These are phyloP conservation scores for Xylaria sp. DNA, from an alignment of 2,329 filamentous ascomycete species.

Conservation along the genomic window DNA sequence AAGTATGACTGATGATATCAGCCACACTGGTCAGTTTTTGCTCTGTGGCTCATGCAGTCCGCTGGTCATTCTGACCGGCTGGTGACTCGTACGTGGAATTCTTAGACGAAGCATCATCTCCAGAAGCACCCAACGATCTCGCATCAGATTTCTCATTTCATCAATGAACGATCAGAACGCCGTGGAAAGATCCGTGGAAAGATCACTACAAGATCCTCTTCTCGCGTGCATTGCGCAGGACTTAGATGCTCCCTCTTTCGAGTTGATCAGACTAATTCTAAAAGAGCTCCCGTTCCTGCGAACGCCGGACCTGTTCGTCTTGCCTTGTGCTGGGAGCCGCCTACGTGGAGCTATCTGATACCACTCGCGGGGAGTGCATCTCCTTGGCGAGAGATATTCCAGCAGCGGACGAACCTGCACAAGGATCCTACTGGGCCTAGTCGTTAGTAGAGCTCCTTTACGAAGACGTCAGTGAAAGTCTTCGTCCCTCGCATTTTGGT, in stretches of 20 bases:
- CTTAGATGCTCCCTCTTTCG: slow-evolving; percentile 19
- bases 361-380: slow-evolving; percentile 3
- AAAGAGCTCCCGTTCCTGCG: slow-evolving; percentile 13
- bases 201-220: neutral
- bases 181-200: too few species aligned
- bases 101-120: neutral
- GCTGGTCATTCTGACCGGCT: neutral
- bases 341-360: slow-evolving; percentile 8
- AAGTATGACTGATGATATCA: neutral
- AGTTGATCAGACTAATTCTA: slow-evolving; percentile 22
- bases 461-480: slow-evolving; percentile 34
- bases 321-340: neutral
- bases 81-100: neutral
- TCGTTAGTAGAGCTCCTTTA: slow-evolving; percentile 31
- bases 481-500: slow-evolving; percentile 33
- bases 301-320: neutral
- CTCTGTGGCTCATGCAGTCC: neutral
- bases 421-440: slow-evolving; percentile 30
- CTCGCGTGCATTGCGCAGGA: slow-evolving; percentile 17
- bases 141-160: neutral
- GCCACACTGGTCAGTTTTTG: neutral
- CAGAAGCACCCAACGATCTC: neutral
- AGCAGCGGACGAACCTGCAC: neutral
- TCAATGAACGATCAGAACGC: neutral
- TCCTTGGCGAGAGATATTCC: slow-evolving; percentile 11